phyloP scores from a whole-genome alignment of 2,329 filamentous ascomycete genomes.

The Decorospora gaudefroyi region DNA sequence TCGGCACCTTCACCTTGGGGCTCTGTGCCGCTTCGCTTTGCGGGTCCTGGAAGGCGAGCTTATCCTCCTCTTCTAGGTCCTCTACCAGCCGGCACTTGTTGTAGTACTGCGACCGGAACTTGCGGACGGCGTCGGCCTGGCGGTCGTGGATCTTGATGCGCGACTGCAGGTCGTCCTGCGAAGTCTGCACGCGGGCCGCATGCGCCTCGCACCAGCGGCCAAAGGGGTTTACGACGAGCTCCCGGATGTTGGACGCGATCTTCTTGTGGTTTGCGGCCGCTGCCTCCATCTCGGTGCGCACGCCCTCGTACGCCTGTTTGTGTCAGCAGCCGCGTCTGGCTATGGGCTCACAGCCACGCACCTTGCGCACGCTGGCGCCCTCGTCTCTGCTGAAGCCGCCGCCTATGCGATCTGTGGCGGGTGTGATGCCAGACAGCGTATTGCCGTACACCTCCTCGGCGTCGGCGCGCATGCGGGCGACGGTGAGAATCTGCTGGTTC shows the following conservation, averaged over 20 bases:
- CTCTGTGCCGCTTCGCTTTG: conserved; percentile 56
- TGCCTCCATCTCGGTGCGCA: conserved; percentile 89
- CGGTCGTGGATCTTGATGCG: conserved; percentile 92
- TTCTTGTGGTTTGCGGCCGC: conserved; percentile 89
- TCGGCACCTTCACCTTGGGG: conserved; percentile 68
- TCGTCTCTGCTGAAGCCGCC: conserved; percentile 90
- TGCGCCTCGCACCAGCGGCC: conserved; percentile 95
- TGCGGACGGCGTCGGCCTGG: conserved; percentile 87
- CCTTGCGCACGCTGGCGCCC: conserved; percentile 93
- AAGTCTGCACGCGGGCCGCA: conserved; percentile 86
- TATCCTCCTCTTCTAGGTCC: conserved; percentile 97
- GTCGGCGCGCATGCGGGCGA: conserved; percentile 92
- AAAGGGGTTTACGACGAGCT: conserved; percentile 93
- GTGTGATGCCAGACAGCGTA: conserved; percentile 78
- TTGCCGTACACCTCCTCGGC: conserved; percentile 89
- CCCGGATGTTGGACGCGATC: conserved; percentile 93
- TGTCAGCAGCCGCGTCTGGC: conserved; percentile 23
- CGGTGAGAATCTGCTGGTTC: conserved; percentile 89
- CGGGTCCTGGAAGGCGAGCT: conserved; percentile 92
- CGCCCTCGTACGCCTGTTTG: conserved; percentile 86
- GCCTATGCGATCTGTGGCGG: conserved; percentile 76
- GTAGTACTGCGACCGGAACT: conserved; percentile 94
- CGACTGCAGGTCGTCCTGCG: conserved; percentile 88
- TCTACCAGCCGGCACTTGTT: conserved; percentile 98
- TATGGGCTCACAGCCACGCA: conserved; percentile 48